phyloP scores from a whole-genome alignment of 108 stramenopile species.

The Licmophora abbreviata region DNA sequence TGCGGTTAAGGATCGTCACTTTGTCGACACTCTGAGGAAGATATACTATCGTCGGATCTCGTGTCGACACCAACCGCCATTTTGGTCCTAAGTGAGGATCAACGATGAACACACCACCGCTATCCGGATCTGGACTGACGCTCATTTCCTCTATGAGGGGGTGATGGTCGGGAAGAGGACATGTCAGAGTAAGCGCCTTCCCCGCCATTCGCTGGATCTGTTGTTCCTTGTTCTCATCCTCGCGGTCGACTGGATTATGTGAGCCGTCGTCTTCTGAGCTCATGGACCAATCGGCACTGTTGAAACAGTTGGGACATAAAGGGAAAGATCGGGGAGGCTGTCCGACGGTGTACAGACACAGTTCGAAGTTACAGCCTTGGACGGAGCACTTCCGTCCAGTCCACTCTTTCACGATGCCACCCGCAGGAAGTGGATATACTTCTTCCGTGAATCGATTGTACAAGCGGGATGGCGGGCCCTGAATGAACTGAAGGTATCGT shows the following conservation, averaged over 20 bases:
- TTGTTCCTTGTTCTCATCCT: conserved; percentile 57
- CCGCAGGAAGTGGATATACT: conserved; percentile 72
- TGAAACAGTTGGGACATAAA: conserved; percentile 82
- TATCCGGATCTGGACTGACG: conserved; percentile 77
- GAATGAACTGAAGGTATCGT: conserved; percentile 51
- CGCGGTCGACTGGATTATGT: conserved; percentile 25
- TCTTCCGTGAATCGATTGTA: conserved; percentile 84
- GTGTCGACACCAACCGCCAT: conserved; percentile 68
- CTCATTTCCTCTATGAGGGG: conserved; percentile 78
- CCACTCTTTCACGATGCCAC: conserved; percentile 81
- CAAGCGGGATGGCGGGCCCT: conserved; percentile 47
- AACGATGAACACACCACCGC: conserved; percentile 76
- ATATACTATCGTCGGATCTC: conserved; percentile 60
- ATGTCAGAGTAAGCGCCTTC: conserved; percentile 60
- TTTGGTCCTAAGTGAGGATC: conserved; percentile 79
- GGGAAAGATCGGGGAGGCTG: conserved; percentile 78
- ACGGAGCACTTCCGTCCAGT: conserved; percentile 58
- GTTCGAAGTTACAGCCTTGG: conserved; percentile 76
- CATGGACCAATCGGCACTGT: conserved; percentile 69
- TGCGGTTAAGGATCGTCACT: conserved; percentile 60
- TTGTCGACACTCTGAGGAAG: conserved; percentile 72
- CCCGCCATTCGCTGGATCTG: conserved; percentile 60
- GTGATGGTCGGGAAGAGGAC: conserved; percentile 76
- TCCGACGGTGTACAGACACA: conserved; percentile 76
- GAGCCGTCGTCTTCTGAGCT: conserved; percentile 12